Evolutionary conservation across 371 early-diverging fungal genomes (phyloP), one percentile per base, ranked within the genome.

Genomic region (Blyttiomyces sp.): DNA sequence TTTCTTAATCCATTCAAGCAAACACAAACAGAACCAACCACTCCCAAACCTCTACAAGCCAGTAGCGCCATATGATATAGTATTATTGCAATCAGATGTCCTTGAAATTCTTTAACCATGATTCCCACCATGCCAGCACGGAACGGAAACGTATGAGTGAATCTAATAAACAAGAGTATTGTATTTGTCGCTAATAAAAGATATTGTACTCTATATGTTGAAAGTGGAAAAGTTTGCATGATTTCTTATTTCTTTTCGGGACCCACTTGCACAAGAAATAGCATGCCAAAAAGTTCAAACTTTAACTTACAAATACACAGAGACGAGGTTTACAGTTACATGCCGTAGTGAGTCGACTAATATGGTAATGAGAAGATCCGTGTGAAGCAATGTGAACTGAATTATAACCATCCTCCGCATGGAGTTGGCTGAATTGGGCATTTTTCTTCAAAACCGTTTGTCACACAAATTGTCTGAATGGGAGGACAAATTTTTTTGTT

Each of bases 141-240:
- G 43, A 74, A 74, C 30, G 74, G 71, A 35, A 60, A 74, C 17
- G 70, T 70, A 32, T 64, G 61, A 3, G 74, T 60, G 64, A 74
- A 74, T 27, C 74, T 50, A 19, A 74, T 56, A 45, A 74, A 70
- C 19, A 74, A 62, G 1, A 74, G 56, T 24, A 74, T 49, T 49
- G 71, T 50, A 45, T 74, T 74, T 17, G 59, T 55, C 9, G 56
- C 54, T 0, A 74, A 53, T 28, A 68, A 36, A 7, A 74, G 48
- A 44, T 65, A 58, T 56, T 74, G 74, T 11, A 74, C 49, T 24
- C 71, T 68, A 48, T 59, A 59, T n/a, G 39, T 39, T 23, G 16
- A 5, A 16, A 7, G 48, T 19, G 26, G 28, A 36, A 51, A 51
- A 52, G n/a, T 7, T 11, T n/a, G n/a, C n/a, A n/a, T n/a, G n/a